Evolutionary conservation across 1,139 yeast genomes (phyloP).

Genomic region (Yamadazyma dendronema): DNA sequence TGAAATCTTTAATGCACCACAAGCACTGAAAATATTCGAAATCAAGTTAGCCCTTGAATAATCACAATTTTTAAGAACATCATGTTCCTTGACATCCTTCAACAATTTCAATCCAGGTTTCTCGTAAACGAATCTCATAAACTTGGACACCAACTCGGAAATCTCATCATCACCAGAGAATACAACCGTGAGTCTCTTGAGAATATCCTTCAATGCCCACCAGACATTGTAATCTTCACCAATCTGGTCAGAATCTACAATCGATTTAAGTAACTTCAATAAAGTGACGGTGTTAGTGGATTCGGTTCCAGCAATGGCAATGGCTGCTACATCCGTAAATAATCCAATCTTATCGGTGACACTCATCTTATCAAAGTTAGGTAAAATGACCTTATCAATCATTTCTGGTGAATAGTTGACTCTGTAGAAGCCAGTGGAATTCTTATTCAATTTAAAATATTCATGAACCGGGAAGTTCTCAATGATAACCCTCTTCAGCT

Average conservation of each 20-base stretch:
- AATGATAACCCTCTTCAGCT: slow-evolving; percentile 20
- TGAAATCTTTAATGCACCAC: slow-evolving; percentile 51
- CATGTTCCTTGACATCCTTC: slow-evolving; percentile 23
- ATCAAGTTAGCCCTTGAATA: slow-evolving; percentile 53
- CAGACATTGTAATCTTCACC: slow-evolving; percentile 61
- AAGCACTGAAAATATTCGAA: slow-evolving; percentile 48
- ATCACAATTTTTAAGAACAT: slow-evolving; percentile 26
- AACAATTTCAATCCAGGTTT: slow-evolving; percentile 31
- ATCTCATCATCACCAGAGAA: slow-evolving; percentile 49
- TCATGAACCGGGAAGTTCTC: slow-evolving; percentile 22
- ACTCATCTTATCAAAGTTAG: slow-evolving; percentile 45
- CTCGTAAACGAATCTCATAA: slow-evolving; percentile 38
- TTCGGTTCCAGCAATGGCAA: slow-evolving; percentile 59
- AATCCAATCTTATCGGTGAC: slow-evolving; percentile 65
- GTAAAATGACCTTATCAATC: slow-evolving; percentile 42
- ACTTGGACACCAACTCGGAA: slow-evolving; percentile 36
- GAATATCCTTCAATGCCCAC: slow-evolving; percentile 52
- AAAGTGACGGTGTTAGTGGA: slow-evolving; percentile 47
- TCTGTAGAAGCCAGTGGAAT: slow-evolving; percentile 64
- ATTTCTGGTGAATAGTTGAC: slow-evolving; percentile 58
- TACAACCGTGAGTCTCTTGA: slow-evolving; percentile 40
- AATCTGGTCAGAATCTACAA: slow-evolving; percentile 41
- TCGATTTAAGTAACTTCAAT: slow-evolving; percentile 40
- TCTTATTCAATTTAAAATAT: slow-evolving; percentile 61
- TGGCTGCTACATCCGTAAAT: slow-evolving; percentile 60